A percentile compares a stretch with the other conserved stretches of the same genome.
Evolutionary conservation across 331 rosid species (phyloP).

Genomic region (Malus hybrid): DNA sequence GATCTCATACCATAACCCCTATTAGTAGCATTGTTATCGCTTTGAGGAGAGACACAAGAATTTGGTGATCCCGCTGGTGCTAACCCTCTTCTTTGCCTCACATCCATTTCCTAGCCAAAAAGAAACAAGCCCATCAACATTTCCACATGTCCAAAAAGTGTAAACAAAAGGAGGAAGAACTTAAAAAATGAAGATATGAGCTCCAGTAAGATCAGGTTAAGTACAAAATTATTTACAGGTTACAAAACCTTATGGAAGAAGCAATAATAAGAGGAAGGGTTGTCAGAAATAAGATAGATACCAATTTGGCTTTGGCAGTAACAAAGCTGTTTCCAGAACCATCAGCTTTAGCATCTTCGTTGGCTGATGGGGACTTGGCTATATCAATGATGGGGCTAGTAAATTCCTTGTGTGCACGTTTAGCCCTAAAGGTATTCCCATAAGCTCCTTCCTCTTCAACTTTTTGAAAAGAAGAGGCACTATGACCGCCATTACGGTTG

Average conservation of each 20-base stretch:
- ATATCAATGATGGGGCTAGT: constrained; percentile 41
- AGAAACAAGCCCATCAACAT: neutral
- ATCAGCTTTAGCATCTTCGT: constrained; percentile 47
- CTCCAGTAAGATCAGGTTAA: neutral
- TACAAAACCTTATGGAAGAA: neutral
- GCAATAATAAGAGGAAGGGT: neutral
- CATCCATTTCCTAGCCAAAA: constrained; percentile 66
- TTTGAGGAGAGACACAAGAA: constrained; percentile 67
- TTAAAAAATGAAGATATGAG: neutral
- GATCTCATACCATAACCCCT: constrained; percentile 65
- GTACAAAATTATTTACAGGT: constrained; percentile 7
- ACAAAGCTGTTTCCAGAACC: constrained; percentile 40
- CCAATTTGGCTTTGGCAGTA: constrained; percentile 83
- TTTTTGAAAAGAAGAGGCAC: constrained; percentile 25
- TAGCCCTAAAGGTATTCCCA: constrained; percentile 36
- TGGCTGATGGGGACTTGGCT: constrained; percentile 46
- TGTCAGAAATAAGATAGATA: constrained; percentile 16
- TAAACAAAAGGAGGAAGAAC: neutral
- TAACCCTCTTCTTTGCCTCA: constrained; percentile 51
- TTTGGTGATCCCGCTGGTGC: constrained; percentile 54
- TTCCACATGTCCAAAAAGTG: constrained; percentile 1
- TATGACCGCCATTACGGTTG: constrained; percentile 31
- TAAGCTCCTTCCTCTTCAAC: constrained; percentile 47
- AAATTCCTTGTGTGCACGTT: constrained; percentile 55
- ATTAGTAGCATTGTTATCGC: constrained; percentile 38